Evolutionary conservation across 345 rosid genomes (phyloP).

Genomic region (Brassica cretica): DNA sequence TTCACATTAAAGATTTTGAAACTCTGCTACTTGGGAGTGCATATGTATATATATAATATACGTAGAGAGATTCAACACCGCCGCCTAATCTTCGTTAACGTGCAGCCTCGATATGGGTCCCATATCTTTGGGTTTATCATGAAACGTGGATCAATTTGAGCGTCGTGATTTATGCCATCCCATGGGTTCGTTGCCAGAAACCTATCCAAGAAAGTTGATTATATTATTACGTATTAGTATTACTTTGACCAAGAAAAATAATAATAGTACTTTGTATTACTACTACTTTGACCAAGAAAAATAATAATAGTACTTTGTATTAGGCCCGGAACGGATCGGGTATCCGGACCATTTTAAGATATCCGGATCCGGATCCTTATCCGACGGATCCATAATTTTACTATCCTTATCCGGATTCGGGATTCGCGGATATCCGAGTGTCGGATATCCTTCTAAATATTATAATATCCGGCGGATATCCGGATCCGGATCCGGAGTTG

Average conservation of each 20-base stretch:
- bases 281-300: no score
- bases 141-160: constrained; percentile 35
- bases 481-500: no score
- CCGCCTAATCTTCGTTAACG: constrained; percentile 38
- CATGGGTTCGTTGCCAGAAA: constrained; percentile 25
- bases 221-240: no score
- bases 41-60: constrained; percentile 17
- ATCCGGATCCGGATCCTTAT: no score
- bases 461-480: no score
- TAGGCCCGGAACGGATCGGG: no score
- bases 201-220: constrained; percentile 18
- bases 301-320: not conserved
- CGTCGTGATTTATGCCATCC: constrained; percentile 34
- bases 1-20: not conserved
- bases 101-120: constrained; percentile 23
- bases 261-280: not conserved
- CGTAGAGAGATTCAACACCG: not conserved
- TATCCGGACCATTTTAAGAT: no score
- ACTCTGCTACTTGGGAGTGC: constrained; percentile 10
- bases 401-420: no score
- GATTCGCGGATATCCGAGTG: no score
- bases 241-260: no score
- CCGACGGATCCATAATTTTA: no score
- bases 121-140: constrained; percentile 24
- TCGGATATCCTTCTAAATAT: no score